Evolutionary conservation across 2,329 filamentous ascomycete species (phyloP).

Genomic region (Dactylellina parvicollis): DNA sequence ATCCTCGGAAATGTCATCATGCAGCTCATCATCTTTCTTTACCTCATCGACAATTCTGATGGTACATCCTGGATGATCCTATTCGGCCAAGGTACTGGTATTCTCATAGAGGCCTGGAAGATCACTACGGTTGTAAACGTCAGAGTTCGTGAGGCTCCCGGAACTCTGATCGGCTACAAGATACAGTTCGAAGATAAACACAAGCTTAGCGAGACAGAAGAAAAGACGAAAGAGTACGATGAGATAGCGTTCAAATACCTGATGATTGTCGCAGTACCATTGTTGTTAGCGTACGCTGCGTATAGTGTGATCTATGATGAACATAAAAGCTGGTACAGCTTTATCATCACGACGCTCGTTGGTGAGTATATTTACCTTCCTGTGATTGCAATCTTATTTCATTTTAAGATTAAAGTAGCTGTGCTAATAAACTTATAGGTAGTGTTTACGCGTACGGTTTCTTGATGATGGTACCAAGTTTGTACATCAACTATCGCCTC

Average conservation of each 20-base stretch:
- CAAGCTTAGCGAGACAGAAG: conserved; percentile 90
- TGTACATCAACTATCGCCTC: conserved; percentile 99
- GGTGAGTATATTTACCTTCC: conserved; percentile 67
- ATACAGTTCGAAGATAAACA: conserved; percentile 96
- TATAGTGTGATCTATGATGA: conserved; percentile 93
- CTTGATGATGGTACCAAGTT: conserved; percentile 96
- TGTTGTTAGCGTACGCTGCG: conserved; percentile 85
- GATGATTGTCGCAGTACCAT: conserved; percentile 88
- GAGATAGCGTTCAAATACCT: conserved; percentile 97
- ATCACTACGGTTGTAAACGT: conserved; percentile 95
- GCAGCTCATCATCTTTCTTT: conserved; percentile 94
- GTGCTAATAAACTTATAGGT: conserved; percentile 28
- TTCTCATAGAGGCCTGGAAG: conserved; percentile 86
- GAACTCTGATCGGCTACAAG: conserved; percentile 78
- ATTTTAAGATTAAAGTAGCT: neutral
- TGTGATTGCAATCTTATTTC: neutral
- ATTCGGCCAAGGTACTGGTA: conserved; percentile 87
- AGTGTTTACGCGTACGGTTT: conserved; percentile 95
- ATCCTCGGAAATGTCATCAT: conserved; percentile 98
- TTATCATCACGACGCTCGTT: conserved; percentile 91
- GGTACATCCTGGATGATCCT: conserved; percentile 99
- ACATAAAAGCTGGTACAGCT: conserved; percentile 98
- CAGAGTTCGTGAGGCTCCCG: conserved; percentile 75
- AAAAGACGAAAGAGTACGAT: conserved; percentile 98
- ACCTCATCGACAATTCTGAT: conserved; percentile 95